phyloP scores from a whole-genome alignment of 352 stramenopile genomes.

The Blastocystis sp. region DNA sequence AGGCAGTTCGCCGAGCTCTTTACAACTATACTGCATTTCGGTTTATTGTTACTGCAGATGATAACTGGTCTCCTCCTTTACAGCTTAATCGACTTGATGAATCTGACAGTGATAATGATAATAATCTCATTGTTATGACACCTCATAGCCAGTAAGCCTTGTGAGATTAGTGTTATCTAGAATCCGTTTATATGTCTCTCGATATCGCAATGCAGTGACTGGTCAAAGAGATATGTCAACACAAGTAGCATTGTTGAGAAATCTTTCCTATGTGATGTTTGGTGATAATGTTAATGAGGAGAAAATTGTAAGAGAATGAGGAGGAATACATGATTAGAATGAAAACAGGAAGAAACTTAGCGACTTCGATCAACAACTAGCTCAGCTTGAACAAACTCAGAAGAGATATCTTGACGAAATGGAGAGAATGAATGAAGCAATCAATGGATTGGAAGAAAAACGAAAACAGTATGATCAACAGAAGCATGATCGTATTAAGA shows the following conservation, averaged over 20 bases:
- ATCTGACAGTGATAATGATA: not conserved
- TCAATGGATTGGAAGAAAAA: not conserved
- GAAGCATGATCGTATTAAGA: not conserved
- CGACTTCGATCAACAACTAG: not conserved
- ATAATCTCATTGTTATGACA: slow-evolving; percentile 2
- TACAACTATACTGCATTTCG: not conserved
- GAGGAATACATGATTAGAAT: not conserved
- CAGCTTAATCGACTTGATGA: not conserved
- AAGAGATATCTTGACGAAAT: slow-evolving; percentile 67
- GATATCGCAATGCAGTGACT: not conserved
- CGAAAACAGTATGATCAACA: not conserved
- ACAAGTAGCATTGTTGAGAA: not conserved
- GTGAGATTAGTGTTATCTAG: not conserved
- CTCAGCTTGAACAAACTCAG: slow-evolving; percentile 63
- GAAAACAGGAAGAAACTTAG: not conserved
- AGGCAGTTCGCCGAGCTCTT: slow-evolving; percentile 19
- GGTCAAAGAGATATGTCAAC: not conserved
- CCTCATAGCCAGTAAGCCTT: not conserved
- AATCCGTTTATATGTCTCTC: not conserved
- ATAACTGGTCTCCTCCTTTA: not conserved
- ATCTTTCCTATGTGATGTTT: not conserved
- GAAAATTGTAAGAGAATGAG: not conserved
- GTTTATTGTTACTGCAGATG: not conserved
- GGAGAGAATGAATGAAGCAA: slow-evolving; percentile 31
- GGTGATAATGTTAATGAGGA: not conserved